Evolutionary conservation across 1,284 basidiomycete species (phyloP), one percentile per base, ranked within the genome.

Genomic region (Wolfiporia cocos): DNA sequence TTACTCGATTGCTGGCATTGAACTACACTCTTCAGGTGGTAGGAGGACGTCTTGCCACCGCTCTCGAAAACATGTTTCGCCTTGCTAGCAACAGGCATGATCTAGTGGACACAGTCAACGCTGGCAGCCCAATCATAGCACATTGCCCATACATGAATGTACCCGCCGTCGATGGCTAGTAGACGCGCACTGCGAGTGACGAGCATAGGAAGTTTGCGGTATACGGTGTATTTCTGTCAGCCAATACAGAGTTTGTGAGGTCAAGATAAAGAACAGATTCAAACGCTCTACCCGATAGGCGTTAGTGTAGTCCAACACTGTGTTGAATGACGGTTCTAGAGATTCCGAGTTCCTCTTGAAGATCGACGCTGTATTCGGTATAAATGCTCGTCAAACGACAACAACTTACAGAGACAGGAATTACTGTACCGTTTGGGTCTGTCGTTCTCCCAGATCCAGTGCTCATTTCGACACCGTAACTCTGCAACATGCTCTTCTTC

Each of bases 81-180:
- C 54, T 84, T 86, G 53, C 81, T 88, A 34, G 84, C 74, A 5
- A 84, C 81, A 3, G 92, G 92, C 79, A 95, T 90, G 57, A 96
- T 92, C 90, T 93, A 48, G 49, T 37, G 45, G 41, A 39, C 53
- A 28, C 5, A 34, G 28, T 20, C n/a, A 23, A 4, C 39, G 23
- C 23, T 18, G 24, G n/a, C n/a, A n/a, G n/a, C n/a, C n/a, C n/a
- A n/a, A n/a, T n/a, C n/a, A n/a, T n/a, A n/a, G n/a, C n/a, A n/a
- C n/a, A n/a, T n/a, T n/a, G n/a, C 6, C 68, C 81, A 49, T 50
- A 93, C 92, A 62, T 95, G 92, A 28, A 97, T 79, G 59, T 97
- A 98, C 50, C 86, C 89, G 5, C 94, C 94, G 61, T 99, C 96
- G 44, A 99, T 89, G 10, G 94, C 94, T 1, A 99, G 75, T 2